Evolutionary conservation across 2,329 filamentous ascomycete genomes (phyloP), one percentile per base, ranked within the genome.

Genomic region (Aspergillus texensis): DNA sequence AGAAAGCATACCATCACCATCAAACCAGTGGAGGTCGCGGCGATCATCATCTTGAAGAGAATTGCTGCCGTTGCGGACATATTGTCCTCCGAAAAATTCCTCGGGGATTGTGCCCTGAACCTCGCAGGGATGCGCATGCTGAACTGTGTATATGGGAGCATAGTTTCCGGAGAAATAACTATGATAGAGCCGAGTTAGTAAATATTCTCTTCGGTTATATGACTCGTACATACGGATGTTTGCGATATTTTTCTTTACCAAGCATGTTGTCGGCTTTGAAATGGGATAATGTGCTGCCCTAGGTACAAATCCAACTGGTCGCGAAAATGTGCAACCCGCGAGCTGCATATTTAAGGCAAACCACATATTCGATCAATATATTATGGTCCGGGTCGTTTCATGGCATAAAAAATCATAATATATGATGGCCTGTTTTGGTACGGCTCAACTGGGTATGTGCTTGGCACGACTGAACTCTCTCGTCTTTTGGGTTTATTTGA

Each of bases 1-100:
- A 34, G 86, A 86, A 12, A 92, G 84, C 89, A 92, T 92, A 5
- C 89, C 90, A 72, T 92, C 89, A 36, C 90, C 89, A 68, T 92
- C 90, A 65, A 92, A 92, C 89, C 89, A 91, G 72, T 92, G 89
- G 10, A 87, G 84, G 71, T 90, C 87, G 45, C 83, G 84, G 3
- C 86, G 74, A 60, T 89, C 85, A 62, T 89, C 85, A 63, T 91
- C 88, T 32, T 83, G 83, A 9, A 89, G 80, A 6, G 89, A 89
- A 69, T 91, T 92, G 32, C 86, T 88, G 46, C 90, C 89, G 72
- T 92, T 92, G 19, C 89, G 86, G 32, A 92, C 86, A 70, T 92
- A 92, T 75, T 92, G 85, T 14, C 89, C 89, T 1, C 88, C 89
- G 10, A 83, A 82, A 46, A 92, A 81, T 65, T 91, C 89, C n/a